Percentiles rank a stretch among this genome's conserved stretches.
These are phyloP conservation scores for carrot (Daucus carota) DNA, from an alignment of 129 eudicot genomes.

Conservation along the genomic window DNA sequence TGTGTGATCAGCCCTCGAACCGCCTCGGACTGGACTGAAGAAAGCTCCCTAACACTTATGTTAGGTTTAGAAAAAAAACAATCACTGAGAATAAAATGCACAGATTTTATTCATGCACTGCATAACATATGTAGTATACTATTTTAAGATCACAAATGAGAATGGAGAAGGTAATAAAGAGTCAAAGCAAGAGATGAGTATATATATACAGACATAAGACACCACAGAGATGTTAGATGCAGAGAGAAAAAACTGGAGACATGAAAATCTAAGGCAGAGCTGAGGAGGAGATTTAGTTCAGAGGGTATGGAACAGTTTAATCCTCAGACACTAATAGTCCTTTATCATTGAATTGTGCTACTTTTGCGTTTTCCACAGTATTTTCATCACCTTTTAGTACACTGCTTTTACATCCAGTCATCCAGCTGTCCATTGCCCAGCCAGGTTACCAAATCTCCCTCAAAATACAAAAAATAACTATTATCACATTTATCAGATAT, in stretches of 20 bases:
- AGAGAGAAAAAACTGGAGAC: background rate
- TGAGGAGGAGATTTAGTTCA: background rate
- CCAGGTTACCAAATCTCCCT: background rate
- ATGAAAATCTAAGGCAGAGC: conserved; percentile 14
- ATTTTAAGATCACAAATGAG: background rate
- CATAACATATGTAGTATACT: background rate
- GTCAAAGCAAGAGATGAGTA: background rate
- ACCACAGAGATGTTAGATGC: no score
- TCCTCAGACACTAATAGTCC: background rate
- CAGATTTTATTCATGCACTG: background rate
- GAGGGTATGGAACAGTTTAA: background rate
- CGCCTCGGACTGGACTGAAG: conserved; percentile 68
- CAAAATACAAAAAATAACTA: no score
- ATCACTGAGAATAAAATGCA: background rate
- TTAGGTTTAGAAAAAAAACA: no score
- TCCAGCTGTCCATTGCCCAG: background rate
- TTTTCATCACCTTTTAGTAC: background rate
- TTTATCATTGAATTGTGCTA: conserved; percentile 1
- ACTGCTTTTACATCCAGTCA: background rate
- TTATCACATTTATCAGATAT: no score
- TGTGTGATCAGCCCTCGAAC: conserved; percentile 35
- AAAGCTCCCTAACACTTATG: conserved; percentile 42
- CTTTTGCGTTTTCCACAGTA: background rate
- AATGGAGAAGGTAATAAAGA: background rate
- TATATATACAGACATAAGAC: background rate